Evolutionary conservation across 371 early-diverging fungal species (phyloP), one percentile per base, ranked within the genome.

Genomic region (Mortierella sp.): DNA sequence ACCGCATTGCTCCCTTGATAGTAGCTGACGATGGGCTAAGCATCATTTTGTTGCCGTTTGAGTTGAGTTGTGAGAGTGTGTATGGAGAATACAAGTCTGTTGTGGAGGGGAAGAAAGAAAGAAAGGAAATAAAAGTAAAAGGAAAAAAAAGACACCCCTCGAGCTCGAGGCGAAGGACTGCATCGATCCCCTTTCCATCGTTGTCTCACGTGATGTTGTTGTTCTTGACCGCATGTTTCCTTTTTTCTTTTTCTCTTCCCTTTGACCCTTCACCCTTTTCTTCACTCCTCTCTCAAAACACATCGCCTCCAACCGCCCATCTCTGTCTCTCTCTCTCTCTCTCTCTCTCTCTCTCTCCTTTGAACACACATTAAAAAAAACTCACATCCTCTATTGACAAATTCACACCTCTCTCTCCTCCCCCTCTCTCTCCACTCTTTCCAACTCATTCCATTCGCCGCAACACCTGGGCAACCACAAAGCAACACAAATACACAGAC

Each of bases 251-350:
- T 60, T 38, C 7, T 65, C 7, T 38, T 31, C 24, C 21, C 16
- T 38, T 21, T 10, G 16, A 3, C 3, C 60, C 60, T 50, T 50
- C 16, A 3, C 14, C 16, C 50, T 50, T 26, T 58, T 26, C 28
- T 28, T 13, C 31, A 4, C 34, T 55, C 5, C 63, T 50, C 50
- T 14, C 16, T 50, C 13, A 50, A 31, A 14, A 31, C 60, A 31
- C 63, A 63, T 63, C 63, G 63, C 63, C 63, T 63, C 68, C 42
- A 65, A 21, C 42, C 42, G 11, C 38, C 42, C 38, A 65, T 65
- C 63, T 14, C 5, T 38, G 3, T 38, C 42, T 14, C 5, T 38
- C 68, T 14, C 5, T 38, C 42, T 38, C 42, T 14, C 5, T 38
- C 68, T 14, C 5, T 38, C 42, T 38, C 42, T 14, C 5, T 38